Conservation (phyloP, 208 protist genomes). For the Naegleria lovaniensis region DNA sequence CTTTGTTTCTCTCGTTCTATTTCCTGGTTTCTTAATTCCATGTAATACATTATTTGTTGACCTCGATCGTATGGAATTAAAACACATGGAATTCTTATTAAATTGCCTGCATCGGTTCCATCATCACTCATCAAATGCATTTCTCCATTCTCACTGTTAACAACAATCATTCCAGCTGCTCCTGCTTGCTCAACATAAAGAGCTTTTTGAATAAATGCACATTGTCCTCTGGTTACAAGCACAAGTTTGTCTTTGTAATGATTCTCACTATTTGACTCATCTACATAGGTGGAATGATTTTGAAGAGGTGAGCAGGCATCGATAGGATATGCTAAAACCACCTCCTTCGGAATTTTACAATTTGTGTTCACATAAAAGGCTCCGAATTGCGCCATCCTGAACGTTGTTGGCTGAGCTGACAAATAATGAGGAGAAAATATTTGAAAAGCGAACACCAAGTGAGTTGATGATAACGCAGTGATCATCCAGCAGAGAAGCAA, state of each 20-base stretch:
- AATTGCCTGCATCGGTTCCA: not conserved
- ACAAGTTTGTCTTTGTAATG: not conserved
- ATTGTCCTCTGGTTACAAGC: not conserved
- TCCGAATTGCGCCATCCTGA: not conserved
- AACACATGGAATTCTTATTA: not conserved
- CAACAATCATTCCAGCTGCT: not conserved
- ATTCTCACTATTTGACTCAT: not conserved
- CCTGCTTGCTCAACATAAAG: not conserved
- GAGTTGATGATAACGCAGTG: not conserved
- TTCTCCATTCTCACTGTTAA: not conserved
- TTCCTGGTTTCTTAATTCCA: not conserved
- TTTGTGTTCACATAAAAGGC: not conserved
- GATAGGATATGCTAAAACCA: not conserved
- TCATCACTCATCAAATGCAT: not conserved
- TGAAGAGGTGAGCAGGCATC: not conserved
- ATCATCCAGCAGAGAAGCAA: too few species aligned
- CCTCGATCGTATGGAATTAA: not conserved
- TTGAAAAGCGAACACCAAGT: not conserved
- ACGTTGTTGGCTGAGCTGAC: not conserved
- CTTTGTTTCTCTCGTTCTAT: not conserved
- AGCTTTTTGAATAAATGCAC: conserved; percentile 8
- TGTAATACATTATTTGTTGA: not conserved
- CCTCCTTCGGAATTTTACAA: not conserved
- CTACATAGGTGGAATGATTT: not conserved
- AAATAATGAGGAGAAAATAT: not conserved